Evolutionary conservation across 495 filamentous ascomycete species (phyloP).

Genomic region (Venustampulla echinocandica): DNA sequence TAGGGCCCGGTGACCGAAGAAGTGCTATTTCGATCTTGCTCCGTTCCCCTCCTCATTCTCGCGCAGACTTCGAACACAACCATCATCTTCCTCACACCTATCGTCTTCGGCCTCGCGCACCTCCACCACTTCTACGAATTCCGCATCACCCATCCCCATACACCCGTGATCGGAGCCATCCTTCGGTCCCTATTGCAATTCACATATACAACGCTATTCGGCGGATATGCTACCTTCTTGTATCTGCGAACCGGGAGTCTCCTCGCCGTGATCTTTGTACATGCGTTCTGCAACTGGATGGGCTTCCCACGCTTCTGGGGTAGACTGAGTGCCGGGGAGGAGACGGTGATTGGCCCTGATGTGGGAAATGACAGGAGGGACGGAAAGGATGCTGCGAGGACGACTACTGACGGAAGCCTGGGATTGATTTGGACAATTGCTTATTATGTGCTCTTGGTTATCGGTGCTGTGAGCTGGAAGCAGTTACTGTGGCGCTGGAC

Average conservation of each 20-base stretch:
- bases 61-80: slow-evolving; percentile 47
- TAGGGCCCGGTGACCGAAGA: slow-evolving; percentile 83
- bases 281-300: slow-evolving; percentile 89
- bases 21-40: slow-evolving; percentile 78
- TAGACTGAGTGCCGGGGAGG: slow-evolving; percentile 37
- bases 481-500: slow-evolving; percentile 64
- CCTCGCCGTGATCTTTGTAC: slow-evolving; percentile 59
- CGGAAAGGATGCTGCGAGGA: neutral
- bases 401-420: slow-evolving; percentile 16
- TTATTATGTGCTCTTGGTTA: slow-evolving; percentile 69
- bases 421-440: slow-evolving; percentile 56
- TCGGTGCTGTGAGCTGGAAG: slow-evolving; percentile 63
- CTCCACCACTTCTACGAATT: slow-evolving; percentile 96
- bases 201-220: slow-evolving; percentile 87
- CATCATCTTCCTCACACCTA: slow-evolving; percentile 69
- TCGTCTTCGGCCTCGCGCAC: slow-evolving; percentile 94
- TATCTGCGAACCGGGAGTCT: slow-evolving; percentile 80
- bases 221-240: slow-evolving; percentile 86
- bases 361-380: slow-evolving; percentile 7
- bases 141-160: slow-evolving; percentile 66
- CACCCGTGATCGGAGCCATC: slow-evolving; percentile 47
- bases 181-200: slow-evolving; percentile 75
- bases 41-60: slow-evolving; percentile 75
- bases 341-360: slow-evolving; percentile 15
- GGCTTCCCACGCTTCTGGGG: slow-evolving; percentile 87